Evolutionary conservation across 1,284 basidiomycete genomes (phyloP).

Genomic region (Coriolopsis trogii): DNA sequence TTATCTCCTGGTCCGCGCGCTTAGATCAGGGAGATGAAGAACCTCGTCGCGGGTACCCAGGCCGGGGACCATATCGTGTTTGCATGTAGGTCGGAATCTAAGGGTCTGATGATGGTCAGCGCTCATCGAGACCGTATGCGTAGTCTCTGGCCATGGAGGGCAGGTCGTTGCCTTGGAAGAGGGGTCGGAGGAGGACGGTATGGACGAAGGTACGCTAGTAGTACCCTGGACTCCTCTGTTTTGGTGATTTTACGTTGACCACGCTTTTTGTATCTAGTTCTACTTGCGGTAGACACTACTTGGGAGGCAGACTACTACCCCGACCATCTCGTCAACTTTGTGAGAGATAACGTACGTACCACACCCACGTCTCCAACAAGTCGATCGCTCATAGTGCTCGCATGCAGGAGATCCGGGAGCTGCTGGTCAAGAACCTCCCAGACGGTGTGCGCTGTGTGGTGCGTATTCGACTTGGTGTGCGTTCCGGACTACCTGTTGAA

Average conservation of each 20-base stretch:
- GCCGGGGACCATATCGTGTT: constrained; percentile 27
- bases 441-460: constrained; percentile 22
- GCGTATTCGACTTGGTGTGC: not conserved
- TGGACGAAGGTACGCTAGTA: constrained; percentile 30
- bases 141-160: constrained; percentile 30
- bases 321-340: constrained; percentile 9
- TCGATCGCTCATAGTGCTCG: not conserved
- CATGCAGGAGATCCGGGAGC: constrained; percentile 18
- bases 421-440: constrained; percentile 21
- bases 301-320: not conserved
- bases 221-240: not conserved
- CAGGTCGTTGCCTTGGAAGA: too few species aligned
- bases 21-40: constrained; percentile 22
- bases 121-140: not conserved
- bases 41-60: constrained; percentile 20
- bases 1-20: not conserved
- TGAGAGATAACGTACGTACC: constrained; percentile 18
- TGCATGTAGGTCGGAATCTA: constrained; percentile 20
- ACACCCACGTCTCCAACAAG: too few species aligned
- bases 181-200: constrained; percentile 2
- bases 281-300: constrained; percentile 7
- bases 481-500: not conserved
- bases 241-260: not conserved
- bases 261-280: not conserved
- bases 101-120: not conserved